Evolutionary conservation across 768 basidiomycete species (phyloP), one percentile per base, ranked within the genome.

Genomic region (Suillus cothurnatus): DNA sequence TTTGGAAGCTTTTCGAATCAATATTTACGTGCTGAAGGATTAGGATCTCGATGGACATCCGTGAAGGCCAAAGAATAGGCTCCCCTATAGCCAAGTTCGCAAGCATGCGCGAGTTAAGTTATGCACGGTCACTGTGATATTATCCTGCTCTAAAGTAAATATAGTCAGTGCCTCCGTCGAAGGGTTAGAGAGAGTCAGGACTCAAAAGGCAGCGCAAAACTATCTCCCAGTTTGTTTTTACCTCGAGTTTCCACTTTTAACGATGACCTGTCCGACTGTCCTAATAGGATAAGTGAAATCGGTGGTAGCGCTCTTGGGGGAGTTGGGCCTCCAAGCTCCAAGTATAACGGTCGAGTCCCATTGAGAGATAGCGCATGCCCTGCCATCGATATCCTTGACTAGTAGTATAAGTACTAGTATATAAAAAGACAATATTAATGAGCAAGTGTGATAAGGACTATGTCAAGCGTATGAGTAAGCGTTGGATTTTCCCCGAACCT

Each of bases 181-280:
- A 36, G n/a, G 21, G 14, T 34, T 57, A n/a, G 34, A 23, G 55
- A 4, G 2, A 1, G n/a, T n/a, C 21, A 56, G 36, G 12, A 23
- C 34, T 57, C 55, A 15, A 23, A 56, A 12, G 14, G 17, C n/a
- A 17, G 17, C 36, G 7, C n/a, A n/a, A 36, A 56, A 34, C 14
- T 36, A 36, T 36, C 34, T 36, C n/a, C 19, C 34, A n/a, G 32
- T 7, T 49, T 34, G 32, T 55, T 31, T 32, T 34, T 57, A 23
- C 34, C 55, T 57, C 36, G n/a, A 34, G n/a, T 8, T 57, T 19
- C 34, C 36, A n/a, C n/a, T 36, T 56, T 56, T 36, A 12, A 34
- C 23, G 55, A 34, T 56, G 19, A 56, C 55, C 14, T 34, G 55
- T 36, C n/a, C n/a, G n/a, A 36, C 55, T 56, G 55, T 56, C 55